Evolutionary conservation across 2,329 filamentous ascomycete species (phyloP).

Genomic region (Fusarium austroafricanum): DNA sequence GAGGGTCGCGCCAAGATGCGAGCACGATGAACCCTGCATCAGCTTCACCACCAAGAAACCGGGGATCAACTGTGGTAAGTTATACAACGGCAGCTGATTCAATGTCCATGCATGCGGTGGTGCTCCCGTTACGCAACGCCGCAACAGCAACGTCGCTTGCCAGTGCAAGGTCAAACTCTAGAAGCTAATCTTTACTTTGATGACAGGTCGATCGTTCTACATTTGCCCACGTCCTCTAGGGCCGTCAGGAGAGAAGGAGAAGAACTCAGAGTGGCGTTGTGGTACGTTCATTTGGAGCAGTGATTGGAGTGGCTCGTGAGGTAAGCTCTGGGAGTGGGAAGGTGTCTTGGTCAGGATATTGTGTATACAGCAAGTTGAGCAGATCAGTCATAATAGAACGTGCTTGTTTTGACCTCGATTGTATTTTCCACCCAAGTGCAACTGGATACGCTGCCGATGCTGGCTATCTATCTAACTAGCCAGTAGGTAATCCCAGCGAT

Average conservation of each 20-base stretch:
- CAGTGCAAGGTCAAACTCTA: constrained; percentile 1
- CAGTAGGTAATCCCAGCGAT: not conserved
- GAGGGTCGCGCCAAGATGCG: constrained; percentile 80
- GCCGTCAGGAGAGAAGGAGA: constrained; percentile 86
- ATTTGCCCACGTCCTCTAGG: constrained; percentile 79
- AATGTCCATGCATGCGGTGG: constrained; percentile 20
- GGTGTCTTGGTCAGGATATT: not conserved
- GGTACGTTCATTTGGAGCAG: constrained; percentile 82
- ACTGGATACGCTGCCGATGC: not conserved
- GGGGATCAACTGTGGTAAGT: constrained; percentile 79
- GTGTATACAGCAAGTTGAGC: not conserved
- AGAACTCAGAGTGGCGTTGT: constrained; percentile 87
- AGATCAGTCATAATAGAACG: not conserved
- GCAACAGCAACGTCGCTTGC: not conserved
- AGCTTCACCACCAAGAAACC: constrained; percentile 87
- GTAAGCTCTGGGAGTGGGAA: not conserved
- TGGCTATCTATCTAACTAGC: not conserved
- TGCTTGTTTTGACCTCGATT: constrained; percentile 1
- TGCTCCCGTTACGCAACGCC: constrained; percentile 16
- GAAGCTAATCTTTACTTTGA: constrained; percentile 38
- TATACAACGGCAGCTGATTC: constrained; percentile 2
- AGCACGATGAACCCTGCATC: constrained; percentile 89
- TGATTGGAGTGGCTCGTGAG: constrained; percentile 60
- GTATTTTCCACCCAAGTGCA: not conserved
- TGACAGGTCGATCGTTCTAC: constrained; percentile 69